Evolutionary conservation across 179 eudicot genomes (phyloP), one percentile per base, ranked within the genome.

Genomic region (Nepenthes alata): DNA sequence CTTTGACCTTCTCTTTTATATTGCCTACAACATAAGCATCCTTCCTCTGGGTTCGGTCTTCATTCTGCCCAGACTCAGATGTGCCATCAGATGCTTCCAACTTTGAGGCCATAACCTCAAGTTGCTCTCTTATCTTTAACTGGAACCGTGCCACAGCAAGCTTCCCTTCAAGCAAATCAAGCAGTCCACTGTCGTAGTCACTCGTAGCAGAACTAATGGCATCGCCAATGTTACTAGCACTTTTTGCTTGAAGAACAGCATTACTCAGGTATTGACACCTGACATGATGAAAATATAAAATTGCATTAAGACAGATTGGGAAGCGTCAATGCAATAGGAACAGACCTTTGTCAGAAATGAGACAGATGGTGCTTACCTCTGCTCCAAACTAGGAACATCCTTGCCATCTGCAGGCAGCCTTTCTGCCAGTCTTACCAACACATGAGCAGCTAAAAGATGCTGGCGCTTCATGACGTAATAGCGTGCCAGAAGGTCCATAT

Each of bases 171-270:
- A 90, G 91, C 64, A 93, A 74, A 80, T 89, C 97, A 69, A 93
- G 81, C 61, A 93, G 80, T 47, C 98, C 98, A 71, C 72, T 84
- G 60, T 93, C 95, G 62, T 77, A 77, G 48, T 75, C 77, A 56
- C 79, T 83, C 66, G 78, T 81, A 12, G 80, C 55, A 52, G 90
- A 73, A 68, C 72, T 75, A 67, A 41, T 66, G 34, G 68, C 37
- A 68, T 70, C 68, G 58, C 86, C 85, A 66, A 51, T 67, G 55
- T 77, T 85, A 76, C 70, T 73, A 15, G 84, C 88, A 61, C 83
- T 89, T 80, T 87, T 93, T 34, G 98, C 98, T 78, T 93, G 98
- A 58, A 93, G 80, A 75, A 87, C 94, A 53, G 98, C 97, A 77
- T 81, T 85, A 63, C 86, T 87, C 64, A 93, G 74, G 81, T 87